Percentiles rank a stretch among this genome's conserved stretches.
Conservation (phyloP, 768 basidiomycete species). For the Cystofilobasidium capitatum region DNA sequence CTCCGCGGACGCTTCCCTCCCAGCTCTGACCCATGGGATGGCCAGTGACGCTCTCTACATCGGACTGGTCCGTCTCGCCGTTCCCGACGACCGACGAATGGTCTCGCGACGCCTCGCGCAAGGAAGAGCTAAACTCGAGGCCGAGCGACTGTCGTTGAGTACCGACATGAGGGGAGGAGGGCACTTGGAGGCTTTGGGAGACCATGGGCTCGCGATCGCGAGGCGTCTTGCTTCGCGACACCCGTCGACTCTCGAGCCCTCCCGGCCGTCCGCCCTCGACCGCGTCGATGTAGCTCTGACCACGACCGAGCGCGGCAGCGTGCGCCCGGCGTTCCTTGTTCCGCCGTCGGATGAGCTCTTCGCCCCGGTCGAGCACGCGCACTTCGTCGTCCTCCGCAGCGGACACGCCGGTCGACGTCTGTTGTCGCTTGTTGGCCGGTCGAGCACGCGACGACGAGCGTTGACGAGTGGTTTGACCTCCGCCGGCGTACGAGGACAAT, state of each 20-base stretch:
- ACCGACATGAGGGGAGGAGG: background rate
- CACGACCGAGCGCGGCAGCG: constrained; percentile 21
- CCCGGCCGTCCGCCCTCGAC: background rate
- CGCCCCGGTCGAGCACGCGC: constrained; percentile 39
- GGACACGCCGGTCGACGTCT: background rate
- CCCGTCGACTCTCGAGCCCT: background rate
- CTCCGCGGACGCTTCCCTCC: background rate
- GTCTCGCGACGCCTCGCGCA: background rate
- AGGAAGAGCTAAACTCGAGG: background rate
- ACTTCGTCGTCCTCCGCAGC: constrained; percentile 37
- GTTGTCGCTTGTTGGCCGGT: background rate
- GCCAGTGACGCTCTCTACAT: constrained; percentile 9
- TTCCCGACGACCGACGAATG: background rate
- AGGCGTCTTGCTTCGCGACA: constrained; percentile 1
- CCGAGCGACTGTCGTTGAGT: background rate
- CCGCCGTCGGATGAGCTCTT: constrained; percentile 41
- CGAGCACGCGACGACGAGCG: constrained; percentile 1
- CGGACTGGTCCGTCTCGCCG: constrained; percentile 12
- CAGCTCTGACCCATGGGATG: background rate
- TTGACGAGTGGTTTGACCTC: background rate
- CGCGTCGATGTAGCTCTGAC: constrained; percentile 13
- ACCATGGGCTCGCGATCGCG: background rate
- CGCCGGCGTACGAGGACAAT: background rate
- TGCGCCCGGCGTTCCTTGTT: constrained; percentile 38
- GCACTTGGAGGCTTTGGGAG: background rate